phyloP scores from a whole-genome alignment of 768 basidiomycete species.

The Pisolithus marmoratus region DNA sequence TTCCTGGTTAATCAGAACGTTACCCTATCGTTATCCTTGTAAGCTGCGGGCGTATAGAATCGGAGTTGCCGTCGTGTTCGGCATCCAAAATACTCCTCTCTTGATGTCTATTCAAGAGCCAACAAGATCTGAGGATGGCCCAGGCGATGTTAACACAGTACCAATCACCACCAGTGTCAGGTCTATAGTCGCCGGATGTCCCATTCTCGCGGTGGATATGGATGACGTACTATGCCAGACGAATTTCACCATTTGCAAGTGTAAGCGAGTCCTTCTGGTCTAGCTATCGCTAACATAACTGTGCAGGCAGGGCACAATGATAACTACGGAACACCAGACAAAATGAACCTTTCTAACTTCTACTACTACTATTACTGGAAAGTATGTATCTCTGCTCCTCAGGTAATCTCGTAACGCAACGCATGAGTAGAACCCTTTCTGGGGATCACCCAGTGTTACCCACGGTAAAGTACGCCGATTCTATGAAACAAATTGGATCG shows the following conservation, averaged over 20 bases:
- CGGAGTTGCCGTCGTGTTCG: too few species aligned
- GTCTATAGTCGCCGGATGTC: background rate
- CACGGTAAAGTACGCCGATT: slow-evolving; percentile 53
- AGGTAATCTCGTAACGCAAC: background rate
- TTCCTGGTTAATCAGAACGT: too few species aligned
- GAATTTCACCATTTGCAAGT: slow-evolving; percentile 51
- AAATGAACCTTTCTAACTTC: slow-evolving; percentile 51
- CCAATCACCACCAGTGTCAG: background rate
- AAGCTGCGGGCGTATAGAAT: background rate
- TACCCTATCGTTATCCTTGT: background rate
- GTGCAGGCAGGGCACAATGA: slow-evolving; percentile 58
- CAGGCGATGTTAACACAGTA: background rate
- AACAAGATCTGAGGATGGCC: background rate
- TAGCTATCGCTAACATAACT: background rate
- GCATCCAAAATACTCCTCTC: too few species aligned
- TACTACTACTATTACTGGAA: slow-evolving; percentile 80
- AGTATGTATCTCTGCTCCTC: slow-evolving; percentile 26
- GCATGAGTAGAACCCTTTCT: slow-evolving; percentile 40
- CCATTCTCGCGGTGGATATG: slow-evolving; percentile 57
- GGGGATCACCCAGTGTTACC: slow-evolving; percentile 58
- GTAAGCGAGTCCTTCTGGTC: slow-evolving; percentile 33
- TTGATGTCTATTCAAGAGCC: too few species aligned
- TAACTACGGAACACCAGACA: slow-evolving; percentile 39
- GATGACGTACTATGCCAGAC: slow-evolving; percentile 66
- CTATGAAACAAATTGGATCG: slow-evolving; percentile 47